Conservation (phyloP, 2,329 filamentous ascomycete genomes). For the Aureobasidium sp. region DNA sequence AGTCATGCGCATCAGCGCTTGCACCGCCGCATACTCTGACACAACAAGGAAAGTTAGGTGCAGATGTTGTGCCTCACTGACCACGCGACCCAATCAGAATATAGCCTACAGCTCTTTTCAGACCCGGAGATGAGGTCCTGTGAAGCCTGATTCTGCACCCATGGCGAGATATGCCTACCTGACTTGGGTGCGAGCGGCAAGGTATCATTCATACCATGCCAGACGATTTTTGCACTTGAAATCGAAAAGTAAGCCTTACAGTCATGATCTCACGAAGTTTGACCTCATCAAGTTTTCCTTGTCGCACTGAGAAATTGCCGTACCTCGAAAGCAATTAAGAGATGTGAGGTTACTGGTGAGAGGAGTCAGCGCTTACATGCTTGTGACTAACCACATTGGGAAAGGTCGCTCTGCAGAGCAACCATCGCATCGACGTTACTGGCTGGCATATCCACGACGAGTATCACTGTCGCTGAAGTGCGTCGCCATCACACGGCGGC, state of each 20-base stretch:
- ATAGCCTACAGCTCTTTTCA: background rate
- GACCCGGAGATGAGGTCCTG: background rate
- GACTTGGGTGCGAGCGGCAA: background rate
- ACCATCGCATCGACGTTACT: background rate
- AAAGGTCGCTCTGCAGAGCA: background rate
- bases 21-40: background rate
- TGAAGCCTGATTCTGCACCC: background rate
- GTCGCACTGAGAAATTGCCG: background rate
- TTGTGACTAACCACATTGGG: background rate
- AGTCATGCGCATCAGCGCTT: slow-evolving; percentile 2
- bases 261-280: background rate
- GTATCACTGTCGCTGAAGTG: no score
- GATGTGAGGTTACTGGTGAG: background rate
- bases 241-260: background rate
- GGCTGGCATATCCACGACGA: background rate
- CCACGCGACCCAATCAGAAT: background rate
- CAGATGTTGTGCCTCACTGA: background rate
- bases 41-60: background rate
- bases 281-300: background rate
- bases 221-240: no score
- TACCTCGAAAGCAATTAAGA: background rate
- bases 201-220: background rate
- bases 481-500: background rate
- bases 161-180: background rate
- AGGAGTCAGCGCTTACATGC: slow-evolving; percentile 5